phyloP scores from a whole-genome alignment of 306 rosid species.

The Cicer yamashitae region DNA sequence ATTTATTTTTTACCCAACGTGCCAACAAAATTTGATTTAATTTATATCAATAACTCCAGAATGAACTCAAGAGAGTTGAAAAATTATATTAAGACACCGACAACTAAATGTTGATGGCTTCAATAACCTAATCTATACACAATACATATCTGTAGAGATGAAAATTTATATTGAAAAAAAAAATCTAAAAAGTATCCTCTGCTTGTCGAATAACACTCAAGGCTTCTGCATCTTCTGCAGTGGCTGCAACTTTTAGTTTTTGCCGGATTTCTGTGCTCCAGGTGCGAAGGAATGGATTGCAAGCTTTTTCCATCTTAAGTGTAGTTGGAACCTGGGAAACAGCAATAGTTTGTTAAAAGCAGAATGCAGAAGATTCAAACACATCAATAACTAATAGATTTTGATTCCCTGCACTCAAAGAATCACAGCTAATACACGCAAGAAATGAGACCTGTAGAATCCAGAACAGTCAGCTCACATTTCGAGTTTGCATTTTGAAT shows the following conservation, averaged over 20 bases:
- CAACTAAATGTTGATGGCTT: conserved; percentile 34
- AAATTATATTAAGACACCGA: conserved; percentile 33
- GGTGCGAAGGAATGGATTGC: conserved; percentile 95
- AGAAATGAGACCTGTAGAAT: not conserved
- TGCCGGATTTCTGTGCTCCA: conserved; percentile 71
- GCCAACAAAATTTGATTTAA: conserved; percentile 28
- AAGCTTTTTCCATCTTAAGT: conserved; percentile 77
- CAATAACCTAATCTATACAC: conserved; percentile 58
- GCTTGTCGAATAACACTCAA: conserved; percentile 76
- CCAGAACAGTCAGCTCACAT: not conserved
- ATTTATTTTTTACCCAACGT: not conserved
- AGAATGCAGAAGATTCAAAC: conserved; percentile 10
- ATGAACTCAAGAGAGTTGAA: conserved; percentile 36
- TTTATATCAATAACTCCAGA: conserved; percentile 30
- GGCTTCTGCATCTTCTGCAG: conserved; percentile 76
- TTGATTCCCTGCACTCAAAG: not conserved
- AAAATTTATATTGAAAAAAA: conserved; percentile 19
- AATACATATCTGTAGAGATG: conserved; percentile 29
- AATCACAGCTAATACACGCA: not conserved
- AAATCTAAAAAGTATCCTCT: conserved; percentile 69
- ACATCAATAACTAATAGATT: not conserved
- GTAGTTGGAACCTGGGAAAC: conserved; percentile 79
- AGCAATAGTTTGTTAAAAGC: conserved; percentile 1
- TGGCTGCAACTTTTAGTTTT: conserved; percentile 58
- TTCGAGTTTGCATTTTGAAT: not conserved